Evolutionary conservation across 495 filamentous ascomycete genomes (phyloP), one percentile per base, ranked within the genome.

Genomic region (Niebla homalea): DNA sequence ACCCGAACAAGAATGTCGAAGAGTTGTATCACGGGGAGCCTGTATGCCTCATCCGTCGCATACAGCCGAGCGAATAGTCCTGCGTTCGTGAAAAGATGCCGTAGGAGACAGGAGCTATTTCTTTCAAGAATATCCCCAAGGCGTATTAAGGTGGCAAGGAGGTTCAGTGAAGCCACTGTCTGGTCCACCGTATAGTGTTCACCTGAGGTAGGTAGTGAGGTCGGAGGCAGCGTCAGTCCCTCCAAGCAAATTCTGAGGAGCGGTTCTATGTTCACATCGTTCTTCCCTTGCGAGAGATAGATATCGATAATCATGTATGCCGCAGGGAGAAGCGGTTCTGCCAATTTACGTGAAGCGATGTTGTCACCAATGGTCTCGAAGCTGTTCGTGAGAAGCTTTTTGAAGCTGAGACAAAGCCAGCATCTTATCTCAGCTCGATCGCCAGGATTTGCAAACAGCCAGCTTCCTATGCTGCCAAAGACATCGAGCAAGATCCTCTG

Each of bases 51-150:
- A 56, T 81, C 72, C n/a, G 79, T 70, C 20, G 81, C 87, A 62
- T 85, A 92, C 18, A 95, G 67, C 40, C 85, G 81, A 26, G 86
- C 82, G 35, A 96, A 62, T 37, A 87, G 68, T 2, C 85, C 81
- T 1, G 81, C 74, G 7, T 76, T 75, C 57, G 88, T 83, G 67
- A 93, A 93, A 10, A 97, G 64, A 51, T 87, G 83, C 18, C 75
- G 73, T 60, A 93, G 85, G 4, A 97, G 70, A 23, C 78, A 69
- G 25, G 77, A 78, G 15, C 71, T 72, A 15, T 80, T 67, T 43
- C 67, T 66, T 19, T 77, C 75, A 44, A 85, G 65, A 22, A 85
- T 72, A 41, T 75, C 80, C 25, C 84, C 78, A 46, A 85, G 73
- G 50, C 80, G 75, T 5, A 93, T 64, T 25, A 94, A 67, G 40